A percentile compares a stretch with the other conserved stretches of the same genome.
These are phyloP conservation scores for Citrus hindsii DNA, from an alignment of 345 rosid genomes.

Conservation along the genomic window DNA sequence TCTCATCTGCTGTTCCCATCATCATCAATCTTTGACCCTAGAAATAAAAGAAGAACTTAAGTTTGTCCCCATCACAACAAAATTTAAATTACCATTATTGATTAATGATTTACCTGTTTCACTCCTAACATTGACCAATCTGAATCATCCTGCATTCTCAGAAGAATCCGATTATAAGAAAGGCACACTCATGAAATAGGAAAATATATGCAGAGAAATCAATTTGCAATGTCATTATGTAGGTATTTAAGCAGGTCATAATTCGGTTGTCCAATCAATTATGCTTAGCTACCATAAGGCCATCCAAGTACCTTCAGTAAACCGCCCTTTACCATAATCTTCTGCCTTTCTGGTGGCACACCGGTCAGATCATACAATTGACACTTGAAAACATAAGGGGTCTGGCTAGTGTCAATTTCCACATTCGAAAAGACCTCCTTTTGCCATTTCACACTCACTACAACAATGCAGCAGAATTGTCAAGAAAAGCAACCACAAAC, in stretches of 20 bases:
- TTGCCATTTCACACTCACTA: conserved; percentile 96
- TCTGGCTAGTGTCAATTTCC: conserved; percentile 74
- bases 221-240: neutral
- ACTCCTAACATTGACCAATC: conserved; percentile 87
- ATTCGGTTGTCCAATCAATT: neutral
- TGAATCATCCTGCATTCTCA: conserved; percentile 69
- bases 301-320: conserved; percentile 61
- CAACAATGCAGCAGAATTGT: conserved; percentile 12
- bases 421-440: conserved; percentile 77
- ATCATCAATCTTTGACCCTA: conserved; percentile 98
- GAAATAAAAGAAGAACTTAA: conserved; percentile 1
- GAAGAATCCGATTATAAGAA: conserved; percentile 8
- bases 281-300: neutral
- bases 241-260: neutral
- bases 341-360: conserved; percentile 95
- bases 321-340: conserved; percentile 97
- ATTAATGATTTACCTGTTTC: conserved; percentile 47
- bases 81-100: neutral
- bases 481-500: neutral
- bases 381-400: conserved; percentile 85
- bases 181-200: neutral
- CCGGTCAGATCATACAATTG: conserved; percentile 88
- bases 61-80: neutral
- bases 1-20: conserved; percentile 99
- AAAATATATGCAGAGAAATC: neutral